These are phyloP conservation scores for Linnemannia schmuckeri DNA, from an alignment of 192 early-diverging fungal genomes.

Conservation along the genomic window DNA sequence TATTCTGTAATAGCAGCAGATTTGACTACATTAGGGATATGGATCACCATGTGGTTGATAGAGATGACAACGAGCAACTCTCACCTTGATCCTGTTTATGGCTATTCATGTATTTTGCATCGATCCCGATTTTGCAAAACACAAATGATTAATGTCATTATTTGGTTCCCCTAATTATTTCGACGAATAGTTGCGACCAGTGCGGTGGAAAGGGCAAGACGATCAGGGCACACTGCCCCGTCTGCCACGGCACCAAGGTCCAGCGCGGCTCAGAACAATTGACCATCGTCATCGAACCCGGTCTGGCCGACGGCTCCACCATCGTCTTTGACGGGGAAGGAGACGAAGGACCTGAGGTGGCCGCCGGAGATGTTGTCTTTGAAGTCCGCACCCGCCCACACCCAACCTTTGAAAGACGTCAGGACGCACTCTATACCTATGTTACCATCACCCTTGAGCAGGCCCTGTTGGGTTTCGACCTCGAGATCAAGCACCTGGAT, in stretches of 20 bases:
- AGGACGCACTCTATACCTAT: conserved; percentile 82
- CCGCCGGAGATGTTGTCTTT: conserved; percentile 92
- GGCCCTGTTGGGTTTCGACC: conserved; percentile 86
- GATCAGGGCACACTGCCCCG: conserved; percentile 81
- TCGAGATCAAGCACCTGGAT: conserved; percentile 85
- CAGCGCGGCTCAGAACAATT: conserved; percentile 85
- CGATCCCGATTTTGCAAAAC: too few relatives aligned
- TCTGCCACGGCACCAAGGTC: conserved; percentile 90
- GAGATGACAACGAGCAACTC: too few relatives aligned
- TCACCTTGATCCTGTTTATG: neutral
- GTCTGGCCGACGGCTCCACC: conserved; percentile 77
- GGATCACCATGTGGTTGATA: too few relatives aligned
- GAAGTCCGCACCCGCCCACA: conserved; percentile 78
- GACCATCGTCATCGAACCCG: conserved; percentile 83
- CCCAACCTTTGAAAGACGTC: conserved; percentile 78
- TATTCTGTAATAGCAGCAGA: too few relatives aligned
- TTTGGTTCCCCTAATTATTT: conserved; percentile 8
- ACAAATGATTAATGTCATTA: neutral
- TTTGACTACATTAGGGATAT: too few relatives aligned
- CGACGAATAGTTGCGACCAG: conserved; percentile 74
- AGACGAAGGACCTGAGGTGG: conserved; percentile 91
- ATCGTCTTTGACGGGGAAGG: conserved; percentile 86
- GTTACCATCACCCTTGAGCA: conserved; percentile 80
- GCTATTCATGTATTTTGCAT: conserved; percentile 22
- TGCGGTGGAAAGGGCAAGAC: conserved; percentile 94